phyloP scores from a whole-genome alignment of 2,329 filamentous ascomycete genomes.

The Microdochium trichocladiopsis region DNA sequence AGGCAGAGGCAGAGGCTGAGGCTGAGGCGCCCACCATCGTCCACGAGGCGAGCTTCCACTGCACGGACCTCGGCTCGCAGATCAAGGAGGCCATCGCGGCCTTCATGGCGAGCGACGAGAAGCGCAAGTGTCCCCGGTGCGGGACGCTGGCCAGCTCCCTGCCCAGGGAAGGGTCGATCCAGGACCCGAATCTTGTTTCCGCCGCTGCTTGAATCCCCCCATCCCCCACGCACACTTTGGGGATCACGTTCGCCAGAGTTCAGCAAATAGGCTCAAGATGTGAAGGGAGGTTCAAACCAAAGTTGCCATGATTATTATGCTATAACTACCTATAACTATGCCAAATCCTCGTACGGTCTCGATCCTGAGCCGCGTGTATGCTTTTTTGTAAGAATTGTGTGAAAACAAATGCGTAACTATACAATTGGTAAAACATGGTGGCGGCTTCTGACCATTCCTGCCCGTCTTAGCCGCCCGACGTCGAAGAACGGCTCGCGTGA shows the following conservation, averaged over 20 bases:
- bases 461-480: too few relatives aligned
- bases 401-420: not conserved
- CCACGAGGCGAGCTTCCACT: slow-evolving; percentile 81
- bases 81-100: slow-evolving; percentile 85
- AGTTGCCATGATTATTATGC: not conserved
- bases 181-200: slow-evolving; percentile 53
- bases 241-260: too few relatives aligned
- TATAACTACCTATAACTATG: not conserved
- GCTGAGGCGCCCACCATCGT: slow-evolving; percentile 60
- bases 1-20: too few relatives aligned
- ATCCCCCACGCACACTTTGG: too few relatives aligned
- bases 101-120: slow-evolving; percentile 59
- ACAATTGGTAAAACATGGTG: too few relatives aligned
- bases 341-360: not conserved
- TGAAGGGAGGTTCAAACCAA: too few relatives aligned
- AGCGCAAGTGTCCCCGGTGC: slow-evolving; percentile 71
- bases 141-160: slow-evolving; percentile 67
- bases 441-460: too few relatives aligned
- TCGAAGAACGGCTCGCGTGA: too few relatives aligned
- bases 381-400: not conserved
- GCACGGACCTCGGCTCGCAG: slow-evolving; percentile 85
- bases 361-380: not conserved
- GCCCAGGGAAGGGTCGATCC: slow-evolving; percentile 52
- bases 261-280: too few relatives aligned
- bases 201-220: too few relatives aligned